Conservation (phyloP, 306 rosid species). For the Vicia faba region DNA sequence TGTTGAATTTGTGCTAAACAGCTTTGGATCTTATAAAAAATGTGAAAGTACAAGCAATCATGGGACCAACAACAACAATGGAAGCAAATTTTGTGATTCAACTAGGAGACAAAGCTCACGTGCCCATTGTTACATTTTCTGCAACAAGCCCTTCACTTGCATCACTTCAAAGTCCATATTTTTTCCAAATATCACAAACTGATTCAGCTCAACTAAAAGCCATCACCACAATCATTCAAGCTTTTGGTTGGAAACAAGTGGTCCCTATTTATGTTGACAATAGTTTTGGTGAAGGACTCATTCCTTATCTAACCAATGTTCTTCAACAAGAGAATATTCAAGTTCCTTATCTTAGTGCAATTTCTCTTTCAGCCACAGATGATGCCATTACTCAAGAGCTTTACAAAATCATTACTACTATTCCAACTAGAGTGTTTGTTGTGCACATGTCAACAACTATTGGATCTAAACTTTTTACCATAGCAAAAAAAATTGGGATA, state of each 20-base stretch:
- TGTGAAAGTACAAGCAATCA: conserved; percentile 50
- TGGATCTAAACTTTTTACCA: conserved; percentile 43
- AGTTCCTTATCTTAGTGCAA: conserved; percentile 43
- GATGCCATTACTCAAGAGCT: conserved; percentile 48
- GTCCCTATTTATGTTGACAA: conserved; percentile 54
- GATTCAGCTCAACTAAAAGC: conserved; percentile 53
- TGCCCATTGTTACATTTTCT: conserved; percentile 57
- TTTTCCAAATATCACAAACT: conserved; percentile 45
- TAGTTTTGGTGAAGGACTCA: conserved; percentile 47
- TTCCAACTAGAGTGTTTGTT: conserved; percentile 58
- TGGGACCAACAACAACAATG: conserved; percentile 58
- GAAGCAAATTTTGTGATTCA: conserved; percentile 54
- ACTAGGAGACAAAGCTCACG: conserved; percentile 50
- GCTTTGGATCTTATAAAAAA: conserved; percentile 52
- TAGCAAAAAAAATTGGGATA: conserved; percentile 57
- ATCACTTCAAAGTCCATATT: conserved; percentile 47
- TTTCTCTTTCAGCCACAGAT: conserved; percentile 42
- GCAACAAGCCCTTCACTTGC: conserved; percentile 59
- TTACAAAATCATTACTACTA: conserved; percentile 45
- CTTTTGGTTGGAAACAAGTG: conserved; percentile 52
- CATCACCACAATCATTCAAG: conserved; percentile 44
- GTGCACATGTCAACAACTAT: conserved; percentile 48
- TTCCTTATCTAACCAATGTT: conserved; percentile 50
- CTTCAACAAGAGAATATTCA: conserved; percentile 41
- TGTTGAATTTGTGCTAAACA: conserved; percentile 31